These are phyloP conservation scores for Somion occarium DNA, from an alignment of 1,284 basidiomycete species.

Conservation along the genomic window DNA sequence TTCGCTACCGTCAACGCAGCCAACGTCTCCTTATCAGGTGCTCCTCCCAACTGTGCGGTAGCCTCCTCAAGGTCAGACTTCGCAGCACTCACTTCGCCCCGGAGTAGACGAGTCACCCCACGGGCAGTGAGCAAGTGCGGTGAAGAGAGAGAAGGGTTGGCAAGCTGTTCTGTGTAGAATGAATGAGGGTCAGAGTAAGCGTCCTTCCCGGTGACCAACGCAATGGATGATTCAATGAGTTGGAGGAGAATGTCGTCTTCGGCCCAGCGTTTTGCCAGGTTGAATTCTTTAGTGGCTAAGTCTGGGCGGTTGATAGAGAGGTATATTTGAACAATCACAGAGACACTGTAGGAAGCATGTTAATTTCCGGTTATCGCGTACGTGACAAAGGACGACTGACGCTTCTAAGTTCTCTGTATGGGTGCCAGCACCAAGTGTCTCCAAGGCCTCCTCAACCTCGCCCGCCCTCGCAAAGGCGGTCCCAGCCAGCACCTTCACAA, in stretches of 20 bases:
- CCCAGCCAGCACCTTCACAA: constrained; percentile 75
- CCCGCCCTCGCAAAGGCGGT: constrained; percentile 81
- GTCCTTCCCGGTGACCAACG: constrained; percentile 76
- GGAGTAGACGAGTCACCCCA: constrained; percentile 77
- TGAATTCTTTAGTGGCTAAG: constrained; percentile 82
- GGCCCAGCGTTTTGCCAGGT: constrained; percentile 76
- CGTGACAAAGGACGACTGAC: constrained; percentile 42
- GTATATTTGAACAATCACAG: constrained; percentile 79
- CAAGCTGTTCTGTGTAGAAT: constrained; percentile 90
- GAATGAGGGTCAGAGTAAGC: constrained; percentile 69
- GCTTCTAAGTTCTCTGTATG: constrained; percentile 81
- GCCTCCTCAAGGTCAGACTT: constrained; percentile 84
- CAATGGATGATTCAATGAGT: constrained; percentile 84
- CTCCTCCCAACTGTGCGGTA: constrained; percentile 46
- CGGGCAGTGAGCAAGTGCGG: constrained; percentile 77
- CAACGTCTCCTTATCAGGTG: constrained; percentile 61
- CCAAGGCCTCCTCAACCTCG: constrained; percentile 88
- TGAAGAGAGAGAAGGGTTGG: constrained; percentile 77
- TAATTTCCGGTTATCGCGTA: not conserved
- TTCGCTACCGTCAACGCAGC: constrained; percentile 66
- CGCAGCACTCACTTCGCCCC: constrained; percentile 79
- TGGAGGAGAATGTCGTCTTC: constrained; percentile 89
- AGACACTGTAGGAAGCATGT: constrained; percentile 53
- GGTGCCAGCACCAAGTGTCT: constrained; percentile 70
- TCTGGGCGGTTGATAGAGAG: constrained; percentile 82